phyloP scores from a whole-genome alignment of 345 rosid species.

The Brassica cretica region DNA sequence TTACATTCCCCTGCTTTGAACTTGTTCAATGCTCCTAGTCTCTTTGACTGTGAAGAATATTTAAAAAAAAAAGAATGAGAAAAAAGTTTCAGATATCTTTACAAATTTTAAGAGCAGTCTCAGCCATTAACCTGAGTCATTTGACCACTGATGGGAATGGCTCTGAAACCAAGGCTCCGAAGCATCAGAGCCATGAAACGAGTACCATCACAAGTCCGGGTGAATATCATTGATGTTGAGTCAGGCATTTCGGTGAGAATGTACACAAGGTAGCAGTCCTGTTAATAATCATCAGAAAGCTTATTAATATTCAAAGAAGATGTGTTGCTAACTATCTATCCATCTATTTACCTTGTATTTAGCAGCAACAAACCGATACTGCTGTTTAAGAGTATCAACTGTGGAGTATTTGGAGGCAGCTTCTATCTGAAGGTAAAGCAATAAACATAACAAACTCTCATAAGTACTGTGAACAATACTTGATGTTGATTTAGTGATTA shows the following conservation, averaged over 20 bases:
- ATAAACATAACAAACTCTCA: conserved; percentile 7
- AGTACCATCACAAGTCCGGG: conserved; percentile 91
- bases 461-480: neutral
- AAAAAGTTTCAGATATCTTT: neutral
- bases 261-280: conserved; percentile 95
- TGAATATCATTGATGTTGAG: conserved; percentile 86
- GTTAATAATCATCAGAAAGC: conserved; percentile 27
- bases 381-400: conserved; percentile 88
- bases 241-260: conserved; percentile 70
- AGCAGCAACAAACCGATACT: conserved; percentile 71
- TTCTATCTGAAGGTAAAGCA: conserved; percentile 63
- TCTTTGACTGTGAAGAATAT: conserved; percentile 61
- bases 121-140: conserved; percentile 72
- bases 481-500: conserved; percentile 2
- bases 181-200: conserved; percentile 69
- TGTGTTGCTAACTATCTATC: neutral
- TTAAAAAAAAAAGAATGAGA: neutral
- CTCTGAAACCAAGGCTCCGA: conserved; percentile 84
- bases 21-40: conserved; percentile 91
- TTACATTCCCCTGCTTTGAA: conserved; percentile 95
- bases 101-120: too few species aligned
- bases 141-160: conserved; percentile 96
- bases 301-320: neutral
- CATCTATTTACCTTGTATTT: conserved; percentile 54
- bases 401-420: conserved; percentile 93